Conservation (phyloP, 805 yeast species). For the Starmerella scarabaei region DNA sequence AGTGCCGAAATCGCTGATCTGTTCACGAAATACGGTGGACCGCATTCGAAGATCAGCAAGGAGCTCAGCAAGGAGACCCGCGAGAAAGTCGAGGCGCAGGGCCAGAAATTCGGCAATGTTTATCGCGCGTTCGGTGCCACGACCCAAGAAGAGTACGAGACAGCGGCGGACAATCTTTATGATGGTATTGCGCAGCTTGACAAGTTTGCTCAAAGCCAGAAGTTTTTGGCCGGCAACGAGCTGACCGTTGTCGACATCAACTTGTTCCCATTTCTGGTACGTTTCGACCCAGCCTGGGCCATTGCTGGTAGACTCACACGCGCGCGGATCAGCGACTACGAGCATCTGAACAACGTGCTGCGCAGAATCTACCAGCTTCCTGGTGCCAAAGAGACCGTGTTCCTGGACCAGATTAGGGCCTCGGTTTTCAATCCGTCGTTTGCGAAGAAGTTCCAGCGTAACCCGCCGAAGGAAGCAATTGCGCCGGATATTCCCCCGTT, state of each 20-base stretch:
- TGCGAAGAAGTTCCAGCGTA: not conserved
- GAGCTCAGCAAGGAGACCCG: slow-evolving; percentile 29
- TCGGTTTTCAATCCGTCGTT: not conserved
- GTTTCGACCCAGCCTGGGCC: slow-evolving; percentile 83
- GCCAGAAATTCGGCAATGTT: slow-evolving; percentile 51
- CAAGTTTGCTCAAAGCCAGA: slow-evolving; percentile 22
- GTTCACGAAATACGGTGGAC: slow-evolving; percentile 44
- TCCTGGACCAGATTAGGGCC: slow-evolving; percentile 62
- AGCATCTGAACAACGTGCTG: slow-evolving; percentile 65
- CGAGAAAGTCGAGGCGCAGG: slow-evolving; percentile 45
- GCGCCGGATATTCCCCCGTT: slow-evolving; percentile 7
- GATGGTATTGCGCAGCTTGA: slow-evolving; percentile 40
- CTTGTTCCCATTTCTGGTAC: slow-evolving; percentile 66
- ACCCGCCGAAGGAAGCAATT: not conserved
- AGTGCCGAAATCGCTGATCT: slow-evolving; percentile 78
- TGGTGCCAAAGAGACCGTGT: slow-evolving; percentile 65
- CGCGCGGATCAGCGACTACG: slow-evolving; percentile 65
- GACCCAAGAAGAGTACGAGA: slow-evolving; percentile 65
- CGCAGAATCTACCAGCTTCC: slow-evolving; percentile 51
- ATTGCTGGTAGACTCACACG: slow-evolving; percentile 80
- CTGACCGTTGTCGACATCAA: slow-evolving; percentile 84
- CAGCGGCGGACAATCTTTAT: slow-evolving; percentile 49
- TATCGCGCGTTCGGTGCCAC: slow-evolving; percentile 73
- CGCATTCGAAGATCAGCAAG: slow-evolving; percentile 35
- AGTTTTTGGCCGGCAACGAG: slow-evolving; percentile 46